Conservation (phyloP, 2,329 filamentous ascomycete genomes). For the Reticulascus tulasneorum region DNA sequence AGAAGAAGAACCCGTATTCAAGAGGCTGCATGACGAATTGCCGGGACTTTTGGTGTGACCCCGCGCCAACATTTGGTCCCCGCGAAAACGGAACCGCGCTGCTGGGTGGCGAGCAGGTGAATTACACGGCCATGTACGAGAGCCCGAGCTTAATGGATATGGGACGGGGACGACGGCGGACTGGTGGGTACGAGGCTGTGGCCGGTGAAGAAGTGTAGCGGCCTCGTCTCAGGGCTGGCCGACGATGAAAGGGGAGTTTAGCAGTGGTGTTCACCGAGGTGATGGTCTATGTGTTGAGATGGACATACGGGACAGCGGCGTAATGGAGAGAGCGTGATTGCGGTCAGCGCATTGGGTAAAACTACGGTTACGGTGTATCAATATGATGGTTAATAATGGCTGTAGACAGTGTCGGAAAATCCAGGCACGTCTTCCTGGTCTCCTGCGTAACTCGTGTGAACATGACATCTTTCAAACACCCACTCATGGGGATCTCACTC, state of each 20-base stretch:
- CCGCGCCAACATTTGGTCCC: conserved; percentile 73
- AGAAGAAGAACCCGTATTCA: conserved; percentile 77
- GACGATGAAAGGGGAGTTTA: too few species aligned
- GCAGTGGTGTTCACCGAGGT: not conserved
- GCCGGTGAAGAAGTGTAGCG: conserved; percentile 54
- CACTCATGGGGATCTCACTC: too few species aligned
- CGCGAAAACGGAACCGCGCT: conserved; percentile 70
- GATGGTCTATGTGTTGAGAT: not conserved
- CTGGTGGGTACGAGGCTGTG: conserved; percentile 61
- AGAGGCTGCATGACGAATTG: conserved; percentile 84
- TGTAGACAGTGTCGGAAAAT: too few species aligned
- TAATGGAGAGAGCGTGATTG: not conserved
- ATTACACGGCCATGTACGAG: conserved; percentile 90
- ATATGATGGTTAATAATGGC: too few species aligned
- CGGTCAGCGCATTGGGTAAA: too few species aligned
- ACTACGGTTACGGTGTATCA: too few species aligned
- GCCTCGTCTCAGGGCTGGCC: too few species aligned
- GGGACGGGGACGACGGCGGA: conserved; percentile 40
- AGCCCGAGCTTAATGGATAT: conserved; percentile 66
- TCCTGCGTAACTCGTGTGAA: too few species aligned
- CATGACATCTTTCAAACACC: too few species aligned
- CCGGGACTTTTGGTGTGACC: conserved; percentile 94
- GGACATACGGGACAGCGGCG: too few species aligned
- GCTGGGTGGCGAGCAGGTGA: conserved; percentile 73
- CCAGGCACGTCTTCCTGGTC: too few species aligned